Conservation (phyloP, 2,329 filamentous ascomycete species). For the Alternaria burnsii region DNA sequence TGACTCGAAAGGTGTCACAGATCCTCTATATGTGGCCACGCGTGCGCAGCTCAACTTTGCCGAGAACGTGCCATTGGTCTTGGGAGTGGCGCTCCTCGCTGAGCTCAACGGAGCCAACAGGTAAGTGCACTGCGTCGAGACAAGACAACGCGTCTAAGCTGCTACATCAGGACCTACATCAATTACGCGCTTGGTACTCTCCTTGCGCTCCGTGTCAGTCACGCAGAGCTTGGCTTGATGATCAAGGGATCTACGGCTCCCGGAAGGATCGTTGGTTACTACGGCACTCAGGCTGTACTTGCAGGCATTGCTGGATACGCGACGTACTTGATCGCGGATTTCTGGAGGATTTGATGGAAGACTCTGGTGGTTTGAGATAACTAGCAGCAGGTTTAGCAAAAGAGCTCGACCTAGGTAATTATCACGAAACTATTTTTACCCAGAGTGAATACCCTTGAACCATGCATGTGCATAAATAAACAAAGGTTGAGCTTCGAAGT, state of each 20-base stretch:
- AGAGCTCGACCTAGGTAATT: not conserved
- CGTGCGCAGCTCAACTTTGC: slow-evolving; percentile 55
- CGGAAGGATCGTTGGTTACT: slow-evolving; percentile 41
- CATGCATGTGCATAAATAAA: slow-evolving; percentile 4
- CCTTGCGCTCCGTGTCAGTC: slow-evolving; percentile 51
- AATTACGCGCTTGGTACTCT: slow-evolving; percentile 51
- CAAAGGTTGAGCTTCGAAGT: not conserved
- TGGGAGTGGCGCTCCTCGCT: slow-evolving; percentile 51
- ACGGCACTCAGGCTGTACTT: slow-evolving; percentile 44
- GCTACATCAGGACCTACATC: slow-evolving; percentile 37
- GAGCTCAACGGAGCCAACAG: slow-evolving; percentile 57
- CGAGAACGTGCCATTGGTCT: slow-evolving; percentile 55
- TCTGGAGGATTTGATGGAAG: slow-evolving; percentile 30
- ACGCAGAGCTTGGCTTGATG: slow-evolving; percentile 53
- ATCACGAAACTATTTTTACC: not conserved
- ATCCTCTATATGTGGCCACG: slow-evolving; percentile 48
- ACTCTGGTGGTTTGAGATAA: not conserved
- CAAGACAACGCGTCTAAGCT: slow-evolving; percentile 8
- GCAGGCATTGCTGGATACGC: slow-evolving; percentile 40
- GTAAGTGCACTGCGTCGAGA: slow-evolving; percentile 13
- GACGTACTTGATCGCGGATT: slow-evolving; percentile 44
- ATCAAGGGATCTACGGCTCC: slow-evolving; percentile 28
- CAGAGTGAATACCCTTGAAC: not conserved
- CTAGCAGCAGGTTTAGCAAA: not conserved
- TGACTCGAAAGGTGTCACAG: slow-evolving; percentile 19